Evolutionary conservation across 495 filamentous ascomycete species (phyloP), one percentile per base, ranked within the genome.

Genomic region (Daldinia vernicosa): DNA sequence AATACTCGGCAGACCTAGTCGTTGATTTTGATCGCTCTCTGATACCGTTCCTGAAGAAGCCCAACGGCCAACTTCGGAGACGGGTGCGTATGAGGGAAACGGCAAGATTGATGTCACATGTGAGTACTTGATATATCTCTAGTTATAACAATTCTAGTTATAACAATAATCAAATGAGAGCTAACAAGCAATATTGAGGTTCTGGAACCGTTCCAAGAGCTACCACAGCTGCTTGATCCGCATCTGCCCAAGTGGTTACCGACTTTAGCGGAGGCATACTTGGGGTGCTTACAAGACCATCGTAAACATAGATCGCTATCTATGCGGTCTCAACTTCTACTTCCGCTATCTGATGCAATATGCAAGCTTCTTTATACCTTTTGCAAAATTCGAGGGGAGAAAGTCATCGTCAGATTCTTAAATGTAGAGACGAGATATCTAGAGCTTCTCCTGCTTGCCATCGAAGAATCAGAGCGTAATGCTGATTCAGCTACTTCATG

Each of bases 201-300:
- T 84, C 84, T 99, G 33, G 93, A 97, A 66, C 92, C 90, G 37
- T 98, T 98, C 75, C 95, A 97, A 84, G 95, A 98, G 81, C 91
- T 93, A 72, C 95, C 95, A 19, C 95, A 99, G 76, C 87, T 99
- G 4, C 87, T 99, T n/a, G 95, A 99, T 79, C 90, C 93, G 1
- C 84, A 95, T 76, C 85, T 99, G 50, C 87, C 89, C 63, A 83
- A 81, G 63, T 87, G 96, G 75, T 78, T 99, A 40, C 88, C 91
- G 33, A 82, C 85, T 7, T 83, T 98, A 51, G 89, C 92, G 19
- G 84, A 88, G 75, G 89, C 90, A 37, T 95, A 92, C 69, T 80
- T 97, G 32, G 86, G 87, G 63, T 92, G 89, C 76, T 77, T 95
- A 56, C 84, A 76, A 79, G 84, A 80, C 63, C 76, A 60, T 43